Evolutionary conservation across 345 rosid genomes (phyloP).

Genomic region (Garcia nutans): DNA sequence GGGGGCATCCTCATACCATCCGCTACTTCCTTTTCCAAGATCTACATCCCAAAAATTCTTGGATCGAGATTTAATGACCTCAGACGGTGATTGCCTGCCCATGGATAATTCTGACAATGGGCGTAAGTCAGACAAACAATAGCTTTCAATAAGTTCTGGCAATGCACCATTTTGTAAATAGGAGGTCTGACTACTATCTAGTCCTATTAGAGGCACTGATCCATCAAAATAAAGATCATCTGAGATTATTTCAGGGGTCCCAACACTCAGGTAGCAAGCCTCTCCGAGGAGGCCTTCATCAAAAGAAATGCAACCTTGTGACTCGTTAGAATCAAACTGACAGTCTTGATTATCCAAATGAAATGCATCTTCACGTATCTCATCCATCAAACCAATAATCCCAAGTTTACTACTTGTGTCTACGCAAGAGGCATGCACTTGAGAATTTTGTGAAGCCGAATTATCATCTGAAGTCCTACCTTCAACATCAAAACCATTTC

Average conservation of each 20-base stretch:
- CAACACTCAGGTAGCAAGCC: slow-evolving; percentile 37
- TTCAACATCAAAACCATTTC: slow-evolving; percentile 41
- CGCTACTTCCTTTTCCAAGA: slow-evolving; percentile 51
- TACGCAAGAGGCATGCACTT: slow-evolving; percentile 29
- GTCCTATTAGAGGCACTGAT: slow-evolving; percentile 37
- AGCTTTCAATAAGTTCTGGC: slow-evolving; percentile 83
- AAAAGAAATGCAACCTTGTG: slow-evolving; percentile 32
- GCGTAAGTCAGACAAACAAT: slow-evolving; percentile 59
- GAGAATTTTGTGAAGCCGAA: slow-evolving; percentile 40
- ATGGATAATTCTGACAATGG: slow-evolving; percentile 55
- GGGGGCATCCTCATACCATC: slow-evolving; percentile 72
- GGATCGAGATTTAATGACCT: slow-evolving; percentile 31
- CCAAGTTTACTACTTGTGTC: slow-evolving; percentile 32
- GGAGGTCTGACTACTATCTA: slow-evolving; percentile 54
- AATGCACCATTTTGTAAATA: slow-evolving; percentile 41
- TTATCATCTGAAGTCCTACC: slow-evolving; percentile 24
- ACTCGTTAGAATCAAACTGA: slow-evolving; percentile 41
- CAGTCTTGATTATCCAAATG: slow-evolving; percentile 39
- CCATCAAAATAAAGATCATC: slow-evolving; percentile 39
- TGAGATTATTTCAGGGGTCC: slow-evolving; percentile 38
- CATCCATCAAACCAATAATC: slow-evolving; percentile 63
- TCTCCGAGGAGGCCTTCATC: slow-evolving; percentile 44
- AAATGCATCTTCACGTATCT: slow-evolving; percentile 78
- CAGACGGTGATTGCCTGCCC: slow-evolving; percentile 41
- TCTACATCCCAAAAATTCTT: slow-evolving; percentile 38